Base-by-base conservation (phyloP, 139 green algal species). In the Chlorella sp. region DNA sequence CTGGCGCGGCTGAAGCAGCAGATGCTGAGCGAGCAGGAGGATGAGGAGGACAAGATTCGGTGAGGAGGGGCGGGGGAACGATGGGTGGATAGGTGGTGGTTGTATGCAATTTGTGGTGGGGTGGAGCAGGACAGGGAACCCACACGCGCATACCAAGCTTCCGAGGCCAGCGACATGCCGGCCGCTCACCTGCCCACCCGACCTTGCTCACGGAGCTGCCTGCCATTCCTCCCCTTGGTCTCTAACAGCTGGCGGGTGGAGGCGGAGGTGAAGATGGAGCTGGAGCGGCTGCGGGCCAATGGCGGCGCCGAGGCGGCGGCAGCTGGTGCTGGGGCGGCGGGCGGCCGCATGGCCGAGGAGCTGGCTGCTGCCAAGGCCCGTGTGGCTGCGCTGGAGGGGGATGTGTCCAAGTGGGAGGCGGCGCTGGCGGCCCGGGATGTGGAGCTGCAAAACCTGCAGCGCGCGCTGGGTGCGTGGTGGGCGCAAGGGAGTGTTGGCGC, bases 401-500 rank as follows among this genome's bases (percentile, higher is more conserved):
- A 86, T n/a, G 55, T 75, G n/a, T 62, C 72, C 72, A 86, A 86
- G 69, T 86, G 82, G 82, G 72, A 86, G 72, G 82, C 72, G 32
- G 82, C 82, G 21, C 69, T 82, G 72, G 82, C 68, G 25, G 87
- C 75, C 15, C 56, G 83, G 34, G 82, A 88, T n/a, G 82, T 55
- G 25, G 88, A 92, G 81, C 60, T 92, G 32, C 41, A 74, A 30
- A 92, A 92, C 85, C 81, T 92, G 76, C 87, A 92, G 82, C 63
- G 56, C 15, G 88, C 88, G 21, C 76, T 92, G 57, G 87, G 76
- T 81, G 78, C 87, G 75, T 11, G 82, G 1, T 55, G 34, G n/a
- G 41, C 1, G 73, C n/a, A n/a, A n/a, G n/a, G n/a, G n/a, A n/a
- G n/a, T n/a, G n/a, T n/a, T n/a, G n/a, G n/a, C n/a, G n/a, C n/a